A percentile compares a stretch with the other conserved stretches of the same genome.
Evolutionary conservation across 805 yeast genomes (phyloP).

Genomic region (Saccharomycopsis sp.): DNA sequence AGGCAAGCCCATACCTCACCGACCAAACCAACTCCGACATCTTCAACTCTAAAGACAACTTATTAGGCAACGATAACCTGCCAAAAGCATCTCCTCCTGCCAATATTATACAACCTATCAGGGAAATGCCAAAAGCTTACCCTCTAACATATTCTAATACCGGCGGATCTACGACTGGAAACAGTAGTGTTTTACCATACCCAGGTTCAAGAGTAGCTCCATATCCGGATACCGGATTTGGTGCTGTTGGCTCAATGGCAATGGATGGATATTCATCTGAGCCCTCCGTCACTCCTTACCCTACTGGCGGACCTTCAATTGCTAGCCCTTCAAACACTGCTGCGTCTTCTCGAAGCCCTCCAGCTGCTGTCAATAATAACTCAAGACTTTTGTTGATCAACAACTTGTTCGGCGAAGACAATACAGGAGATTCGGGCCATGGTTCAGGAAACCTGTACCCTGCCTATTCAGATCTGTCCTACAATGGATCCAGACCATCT

Average conservation of each 20-base stretch:
- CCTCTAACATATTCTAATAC: slow-evolving; percentile 4
- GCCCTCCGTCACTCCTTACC: background rate
- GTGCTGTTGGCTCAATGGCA: too few relatives aligned
- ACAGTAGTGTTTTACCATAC: slow-evolving; percentile 2
- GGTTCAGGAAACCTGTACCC: too few relatives aligned
- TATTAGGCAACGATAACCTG: background rate
- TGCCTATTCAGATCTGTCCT: background rate
- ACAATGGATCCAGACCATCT: background rate
- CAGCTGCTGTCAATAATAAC: slow-evolving; percentile 1
- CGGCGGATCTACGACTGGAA: background rate
- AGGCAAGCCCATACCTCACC: background rate
- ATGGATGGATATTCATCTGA: background rate
- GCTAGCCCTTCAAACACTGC: background rate
- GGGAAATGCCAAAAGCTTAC: slow-evolving; percentile 15
- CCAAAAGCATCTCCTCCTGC: background rate
- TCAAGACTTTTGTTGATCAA: slow-evolving; percentile 16
- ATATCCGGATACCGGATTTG: background rate
- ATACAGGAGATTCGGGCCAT: background rate
- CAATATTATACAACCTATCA: slow-evolving; percentile 3
- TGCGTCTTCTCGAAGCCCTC: background rate
- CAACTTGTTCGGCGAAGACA: slow-evolving; percentile 18
- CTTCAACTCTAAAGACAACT: slow-evolving; percentile 9
- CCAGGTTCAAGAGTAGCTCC: background rate
- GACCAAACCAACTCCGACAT: background rate
- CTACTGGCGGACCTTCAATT: background rate